Conservation (phyloP, 2,329 filamentous ascomycete genomes). For the Ophiosphaerella korrae region DNA sequence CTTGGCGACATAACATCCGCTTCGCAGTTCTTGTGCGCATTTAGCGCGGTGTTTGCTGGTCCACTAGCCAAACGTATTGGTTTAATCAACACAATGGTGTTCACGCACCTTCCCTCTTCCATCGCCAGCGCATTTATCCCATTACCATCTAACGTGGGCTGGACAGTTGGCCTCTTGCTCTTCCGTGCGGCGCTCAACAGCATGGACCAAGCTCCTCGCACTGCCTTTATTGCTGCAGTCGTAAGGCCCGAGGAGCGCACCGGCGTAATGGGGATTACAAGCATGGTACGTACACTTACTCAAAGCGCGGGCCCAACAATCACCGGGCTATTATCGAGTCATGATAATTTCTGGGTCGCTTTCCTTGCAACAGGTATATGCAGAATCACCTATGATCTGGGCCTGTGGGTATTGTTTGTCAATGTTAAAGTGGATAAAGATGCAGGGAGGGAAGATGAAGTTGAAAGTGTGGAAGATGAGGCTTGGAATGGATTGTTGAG, state of each 20-base stretch:
- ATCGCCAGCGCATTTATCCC: constrained; percentile 62
- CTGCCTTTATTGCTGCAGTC: constrained; percentile 70
- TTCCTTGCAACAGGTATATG: constrained; percentile 45
- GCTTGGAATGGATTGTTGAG: constrained; percentile 39
- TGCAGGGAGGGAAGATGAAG: constrained; percentile 19
- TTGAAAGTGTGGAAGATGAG: constrained; percentile 31
- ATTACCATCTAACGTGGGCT: constrained; percentile 55
- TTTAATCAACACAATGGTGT: constrained; percentile 62
- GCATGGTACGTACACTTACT: constrained; percentile 64
- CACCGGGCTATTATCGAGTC: constrained; percentile 44
- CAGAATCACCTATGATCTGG: constrained; percentile 45
- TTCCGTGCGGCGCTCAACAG: constrained; percentile 67
- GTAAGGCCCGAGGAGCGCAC: constrained; percentile 69
- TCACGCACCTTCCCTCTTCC: constrained; percentile 63
- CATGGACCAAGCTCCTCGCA: constrained; percentile 71
- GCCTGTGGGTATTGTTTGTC: constrained; percentile 46
- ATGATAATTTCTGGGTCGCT: constrained; percentile 44
- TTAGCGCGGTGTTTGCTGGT: constrained; percentile 62
- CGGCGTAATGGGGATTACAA: constrained; percentile 72
- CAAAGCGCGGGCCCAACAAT: constrained; percentile 53
- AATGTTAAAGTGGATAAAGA: constrained; percentile 39
- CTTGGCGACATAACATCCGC: constrained; percentile 64
- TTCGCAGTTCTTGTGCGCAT: constrained; percentile 55
- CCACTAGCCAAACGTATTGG: constrained; percentile 64
- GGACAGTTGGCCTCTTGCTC: constrained; percentile 62